Evolutionary conservation across 495 filamentous ascomycete species (phyloP), one percentile per base, ranked within the genome.

Genomic region (Achaetomiella virescens): DNA sequence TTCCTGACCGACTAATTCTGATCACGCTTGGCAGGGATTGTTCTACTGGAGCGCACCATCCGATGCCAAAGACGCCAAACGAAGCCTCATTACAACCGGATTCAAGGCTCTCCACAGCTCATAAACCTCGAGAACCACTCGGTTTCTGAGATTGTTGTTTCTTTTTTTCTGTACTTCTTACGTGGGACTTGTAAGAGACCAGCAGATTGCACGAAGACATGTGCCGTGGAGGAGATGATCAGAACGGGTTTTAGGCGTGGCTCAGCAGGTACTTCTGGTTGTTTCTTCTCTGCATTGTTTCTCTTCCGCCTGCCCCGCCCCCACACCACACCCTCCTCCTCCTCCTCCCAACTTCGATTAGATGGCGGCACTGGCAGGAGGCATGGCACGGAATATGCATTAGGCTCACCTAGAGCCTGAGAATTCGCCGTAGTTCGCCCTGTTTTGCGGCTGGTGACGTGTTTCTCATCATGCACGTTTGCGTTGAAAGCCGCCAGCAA

Each of bases 11-110:
- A 38, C 2, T 31, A 31, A 41, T 41, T 35, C 46, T 54, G 25
- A 56, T 11, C 47, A 14, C 33, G 12, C 21, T 15, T 41, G 57
- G 9, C 33, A 81, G 78, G 91, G 91, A 0, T 70, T 96, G 35
- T 96, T 95, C 67, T 96, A 91, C 70, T 96, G 90, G 91, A 87
- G 87, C 51, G 90, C 89, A n/a, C 86, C 86, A 18, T 87, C 82
- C 2, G 91, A 96, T 71, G 78, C 79, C 5, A 79, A 78, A 58
- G 82, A 71, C 47, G 72, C 78, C 42, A 73, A 80, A 36, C 73
- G 85, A 57, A 93, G 89, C 69, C 67, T 96, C 62, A 80, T 95
- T 45, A 81, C 86, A 42, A 81, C 86, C 3, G 87, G 87, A 22
- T 91, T 88, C 66, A 83, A 82, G 58, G 82, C 85, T 9, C 67